Percentiles rank a stretch among this genome's conserved stretches.
Conservation (phyloP, 2,329 filamentous ascomycete species). For the Amesomyces nigricolor region DNA sequence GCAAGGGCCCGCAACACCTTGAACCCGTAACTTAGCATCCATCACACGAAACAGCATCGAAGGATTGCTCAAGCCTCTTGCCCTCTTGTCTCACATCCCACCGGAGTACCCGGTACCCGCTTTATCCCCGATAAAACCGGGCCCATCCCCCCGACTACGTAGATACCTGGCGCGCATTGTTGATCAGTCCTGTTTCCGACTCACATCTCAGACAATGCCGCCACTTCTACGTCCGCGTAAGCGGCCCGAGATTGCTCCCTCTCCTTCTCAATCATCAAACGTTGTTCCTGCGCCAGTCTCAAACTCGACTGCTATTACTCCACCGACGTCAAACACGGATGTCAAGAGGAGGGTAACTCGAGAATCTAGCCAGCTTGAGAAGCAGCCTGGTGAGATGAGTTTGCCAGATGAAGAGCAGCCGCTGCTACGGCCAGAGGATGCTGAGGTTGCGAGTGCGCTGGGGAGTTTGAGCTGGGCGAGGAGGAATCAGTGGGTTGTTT, state of each 20-base stretch:
- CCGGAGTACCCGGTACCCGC: too few relatives aligned
- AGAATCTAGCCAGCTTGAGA: not conserved
- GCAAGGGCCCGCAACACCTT: too few relatives aligned
- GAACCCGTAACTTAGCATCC: too few relatives aligned
- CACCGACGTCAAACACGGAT: not conserved
- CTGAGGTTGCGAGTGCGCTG: not conserved
- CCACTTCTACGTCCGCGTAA: conserved; percentile 10
- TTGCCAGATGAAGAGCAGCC: conserved; percentile 23
- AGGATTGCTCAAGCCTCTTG: not conserved
- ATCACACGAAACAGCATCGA: too few relatives aligned
- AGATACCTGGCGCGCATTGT: too few relatives aligned
- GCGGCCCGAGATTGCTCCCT: not conserved
- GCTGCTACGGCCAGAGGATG: conserved; percentile 15
- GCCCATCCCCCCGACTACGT: not conserved
- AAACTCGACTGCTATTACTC: not conserved
- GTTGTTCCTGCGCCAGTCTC: not conserved
- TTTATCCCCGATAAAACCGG: not conserved
- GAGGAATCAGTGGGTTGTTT: conserved; percentile 55
- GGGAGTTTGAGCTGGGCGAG: conserved; percentile 25
- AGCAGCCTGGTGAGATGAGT: conserved; percentile 19
- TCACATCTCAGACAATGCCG: conserved; percentile 11
- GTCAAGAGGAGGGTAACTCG: conserved; percentile 10
- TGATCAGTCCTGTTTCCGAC: not conserved
- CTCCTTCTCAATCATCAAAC: not conserved
- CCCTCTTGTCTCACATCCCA: not conserved